Percentiles rank a stretch among this genome's conserved stretches.
Evolutionary conservation across 345 rosid species (phyloP).

Genomic region (Toxicodendron radicans): DNA sequence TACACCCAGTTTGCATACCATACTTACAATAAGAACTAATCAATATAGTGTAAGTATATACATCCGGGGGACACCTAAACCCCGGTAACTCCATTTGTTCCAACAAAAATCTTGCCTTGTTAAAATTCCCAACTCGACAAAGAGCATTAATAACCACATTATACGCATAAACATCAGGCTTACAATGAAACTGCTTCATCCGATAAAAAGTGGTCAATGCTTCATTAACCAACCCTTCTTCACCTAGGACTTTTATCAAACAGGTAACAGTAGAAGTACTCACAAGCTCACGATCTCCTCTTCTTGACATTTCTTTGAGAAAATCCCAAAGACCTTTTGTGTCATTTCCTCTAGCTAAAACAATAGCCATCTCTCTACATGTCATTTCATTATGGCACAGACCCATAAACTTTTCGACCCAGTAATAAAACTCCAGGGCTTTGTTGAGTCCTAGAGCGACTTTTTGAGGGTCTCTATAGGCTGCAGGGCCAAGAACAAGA

Average conservation of each 20-base stretch:
- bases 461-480: constrained; percentile 61
- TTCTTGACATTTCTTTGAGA: constrained; percentile 51
- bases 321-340: constrained; percentile 65
- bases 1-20: constrained; percentile 78
- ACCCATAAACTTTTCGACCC: constrained; percentile 50
- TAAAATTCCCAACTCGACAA: constrained; percentile 77
- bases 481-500: constrained; percentile 67
- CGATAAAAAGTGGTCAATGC: constrained; percentile 64
- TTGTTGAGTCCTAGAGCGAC: constrained; percentile 55
- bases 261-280: constrained; percentile 57
- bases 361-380: constrained; percentile 71
- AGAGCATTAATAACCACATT: constrained; percentile 70
- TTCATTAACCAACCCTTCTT: constrained; percentile 79
- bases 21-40: constrained; percentile 75
- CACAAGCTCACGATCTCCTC: constrained; percentile 38
- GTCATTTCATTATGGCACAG: constrained; percentile 63
- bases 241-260: constrained; percentile 92
- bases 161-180: constrained; percentile 76
- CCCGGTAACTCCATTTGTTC: constrained; percentile 88
- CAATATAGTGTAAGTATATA: constrained; percentile 67
- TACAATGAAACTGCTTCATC: constrained; percentile 72
- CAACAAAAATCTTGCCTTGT: constrained; percentile 67
- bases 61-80: constrained; percentile 68
- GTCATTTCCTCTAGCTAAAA: constrained; percentile 61
- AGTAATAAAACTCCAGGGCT: constrained; percentile 64